These are phyloP conservation scores for Thermomyces lanuginosus DNA, from an alignment of 2,329 filamentous ascomycete species.

Conservation along the genomic window DNA sequence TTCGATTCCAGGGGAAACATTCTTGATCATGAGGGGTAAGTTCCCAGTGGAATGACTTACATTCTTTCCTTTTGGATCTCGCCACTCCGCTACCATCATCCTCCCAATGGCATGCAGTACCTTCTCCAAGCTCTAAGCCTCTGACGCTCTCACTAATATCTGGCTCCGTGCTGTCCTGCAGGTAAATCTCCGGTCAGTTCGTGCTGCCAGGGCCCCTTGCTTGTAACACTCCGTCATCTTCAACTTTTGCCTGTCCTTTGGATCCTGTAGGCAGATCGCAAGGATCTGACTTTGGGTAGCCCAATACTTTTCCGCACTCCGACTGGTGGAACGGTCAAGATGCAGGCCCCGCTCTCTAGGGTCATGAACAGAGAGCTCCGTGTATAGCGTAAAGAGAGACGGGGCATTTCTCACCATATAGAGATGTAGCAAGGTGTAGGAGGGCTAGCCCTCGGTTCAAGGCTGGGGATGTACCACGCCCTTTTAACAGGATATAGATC, in stretches of 20 bases:
- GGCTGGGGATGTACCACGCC: no score
- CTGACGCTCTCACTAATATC: conserved; percentile 1
- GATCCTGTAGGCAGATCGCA: conserved; percentile 24
- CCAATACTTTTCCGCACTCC: conserved; percentile 14
- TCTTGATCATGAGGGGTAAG: conserved; percentile 12
- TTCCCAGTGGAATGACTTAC: conserved; percentile 13
- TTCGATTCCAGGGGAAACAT: conserved; percentile 16
- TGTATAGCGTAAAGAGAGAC: conserved; percentile 21
- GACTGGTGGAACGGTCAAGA: no score
- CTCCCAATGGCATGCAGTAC: conserved; percentile 14
- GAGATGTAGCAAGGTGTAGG: conserved; percentile 21
- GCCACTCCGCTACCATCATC: conserved; percentile 15
- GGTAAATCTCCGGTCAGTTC: conserved; percentile 25
- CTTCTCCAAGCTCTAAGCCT: conserved; percentile 12
- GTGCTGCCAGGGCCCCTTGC: conserved; percentile 23
- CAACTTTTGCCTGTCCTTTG: conserved; percentile 18
- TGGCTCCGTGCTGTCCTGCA: conserved; percentile 11
- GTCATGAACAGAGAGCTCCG: conserved; percentile 14
- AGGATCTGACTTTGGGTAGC: conserved; percentile 16
- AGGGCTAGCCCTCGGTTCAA: conserved; percentile 15
- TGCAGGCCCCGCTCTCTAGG: no score
- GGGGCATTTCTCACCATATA: conserved; percentile 15
- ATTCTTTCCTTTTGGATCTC: no score
- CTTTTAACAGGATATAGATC: conserved; percentile 12
- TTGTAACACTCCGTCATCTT: conserved; percentile 13